phyloP scores from a whole-genome alignment of 768 basidiomycete species.

The Leucocoprinus leucothites region DNA sequence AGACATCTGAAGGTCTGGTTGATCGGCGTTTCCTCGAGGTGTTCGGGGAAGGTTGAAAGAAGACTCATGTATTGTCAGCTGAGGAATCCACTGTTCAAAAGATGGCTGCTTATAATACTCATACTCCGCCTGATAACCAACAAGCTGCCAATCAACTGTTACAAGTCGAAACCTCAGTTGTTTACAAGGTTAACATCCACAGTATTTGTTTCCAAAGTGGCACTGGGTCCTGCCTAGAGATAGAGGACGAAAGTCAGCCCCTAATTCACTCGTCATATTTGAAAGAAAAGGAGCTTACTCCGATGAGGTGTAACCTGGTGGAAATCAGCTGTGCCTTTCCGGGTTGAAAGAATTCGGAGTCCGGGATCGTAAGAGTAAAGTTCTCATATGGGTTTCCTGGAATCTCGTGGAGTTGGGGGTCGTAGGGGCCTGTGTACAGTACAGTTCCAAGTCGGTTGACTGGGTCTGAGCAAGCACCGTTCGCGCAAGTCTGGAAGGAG shows the following conservation, averaged over 20 bases:
- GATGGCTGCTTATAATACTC: no score
- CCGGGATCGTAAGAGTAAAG: constrained; percentile 19
- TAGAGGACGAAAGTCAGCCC: no score
- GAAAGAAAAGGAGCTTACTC: constrained; percentile 21
- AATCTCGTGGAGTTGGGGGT: constrained; percentile 19
- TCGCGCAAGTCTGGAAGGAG: constrained; percentile 24
- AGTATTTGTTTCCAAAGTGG: neutral
- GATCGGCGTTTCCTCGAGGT: no score
- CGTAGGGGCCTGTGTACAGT: constrained; percentile 32
- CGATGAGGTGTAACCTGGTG: constrained; percentile 26
- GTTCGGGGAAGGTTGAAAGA: no score
- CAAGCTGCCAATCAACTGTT: neutral
- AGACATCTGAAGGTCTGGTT: no score
- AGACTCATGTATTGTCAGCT: no score
- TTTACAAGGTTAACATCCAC: constrained; percentile 8
- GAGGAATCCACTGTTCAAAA: no score
- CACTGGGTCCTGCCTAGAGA: constrained; percentile 17
- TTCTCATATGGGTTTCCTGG: constrained; percentile 23
- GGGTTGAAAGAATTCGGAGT: neutral
- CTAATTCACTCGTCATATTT: constrained; percentile 5
- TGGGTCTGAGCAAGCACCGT: constrained; percentile 22
- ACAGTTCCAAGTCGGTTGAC: constrained; percentile 24
- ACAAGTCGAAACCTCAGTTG: no score
- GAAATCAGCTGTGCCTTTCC: constrained; percentile 2
- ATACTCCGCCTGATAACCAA: no score